These are phyloP conservation scores for Oemleria cerasiformis DNA, from an alignment of 306 rosid species.

Conservation along the genomic window DNA sequence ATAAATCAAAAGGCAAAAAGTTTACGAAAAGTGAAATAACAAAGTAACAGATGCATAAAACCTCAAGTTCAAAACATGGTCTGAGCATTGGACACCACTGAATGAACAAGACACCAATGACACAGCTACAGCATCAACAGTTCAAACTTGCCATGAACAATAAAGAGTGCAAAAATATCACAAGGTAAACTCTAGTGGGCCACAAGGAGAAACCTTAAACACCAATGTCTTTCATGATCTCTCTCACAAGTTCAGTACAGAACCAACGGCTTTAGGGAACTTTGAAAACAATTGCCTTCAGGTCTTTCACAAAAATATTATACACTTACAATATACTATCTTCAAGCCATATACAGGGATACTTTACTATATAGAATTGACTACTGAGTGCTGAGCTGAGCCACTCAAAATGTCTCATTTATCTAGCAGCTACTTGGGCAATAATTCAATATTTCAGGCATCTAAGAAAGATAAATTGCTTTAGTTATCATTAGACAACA, in stretches of 20 bases:
- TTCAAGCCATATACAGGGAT: neutral
- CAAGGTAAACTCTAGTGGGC: neutral
- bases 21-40: neutral
- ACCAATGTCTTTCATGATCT: neutral
- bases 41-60: neutral
- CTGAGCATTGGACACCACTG: neutral
- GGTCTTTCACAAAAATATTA: neutral
- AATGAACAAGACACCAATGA: neutral
- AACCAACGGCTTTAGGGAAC: neutral
- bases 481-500: no score
- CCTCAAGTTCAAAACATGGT: neutral
- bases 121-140: neutral
- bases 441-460: neutral
- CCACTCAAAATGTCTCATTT: no score
- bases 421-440: neutral
- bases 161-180: neutral
- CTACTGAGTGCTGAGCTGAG: no score
- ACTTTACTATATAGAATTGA: no score
- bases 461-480: neutral
- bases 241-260: neutral
- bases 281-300: no score
- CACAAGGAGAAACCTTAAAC: neutral
- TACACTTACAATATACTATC: neutral
- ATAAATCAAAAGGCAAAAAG: neutral
- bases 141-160: neutral